Conservation (phyloP, 2,329 filamentous ascomycete species). For the Ceratocystis albifundus region DNA sequence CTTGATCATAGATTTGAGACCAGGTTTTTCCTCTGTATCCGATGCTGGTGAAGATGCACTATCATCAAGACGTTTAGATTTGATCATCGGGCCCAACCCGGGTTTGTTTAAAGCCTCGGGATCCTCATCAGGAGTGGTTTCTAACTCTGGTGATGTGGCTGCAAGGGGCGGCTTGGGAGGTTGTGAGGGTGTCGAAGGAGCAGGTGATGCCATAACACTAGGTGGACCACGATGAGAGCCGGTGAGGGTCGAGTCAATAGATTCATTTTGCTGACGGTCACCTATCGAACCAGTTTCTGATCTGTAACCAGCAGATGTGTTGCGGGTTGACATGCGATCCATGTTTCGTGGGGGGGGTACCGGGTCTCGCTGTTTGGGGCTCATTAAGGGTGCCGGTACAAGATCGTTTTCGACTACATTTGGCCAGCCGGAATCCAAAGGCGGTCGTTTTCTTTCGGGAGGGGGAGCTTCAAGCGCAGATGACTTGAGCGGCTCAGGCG, state of each 20-base stretch:
- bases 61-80: conserved; percentile 51
- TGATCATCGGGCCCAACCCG: conserved; percentile 83
- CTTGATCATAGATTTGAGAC: conserved; percentile 83
- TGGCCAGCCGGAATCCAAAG: conserved; percentile 50
- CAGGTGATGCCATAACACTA: conserved; percentile 23
- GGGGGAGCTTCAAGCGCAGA: conserved; percentile 35
- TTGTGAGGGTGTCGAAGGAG: conserved; percentile 21
- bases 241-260: conserved; percentile 21
- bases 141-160: conserved; percentile 26
- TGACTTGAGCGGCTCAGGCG: conserved; percentile 24
- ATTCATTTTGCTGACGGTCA: conserved; percentile 23
- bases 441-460: conserved; percentile 54
- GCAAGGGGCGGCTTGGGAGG: conserved; percentile 20
- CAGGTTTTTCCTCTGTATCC: conserved; percentile 48
- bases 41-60: conserved; percentile 14
- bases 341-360: conserved; percentile 41
- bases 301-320: conserved; percentile 30
- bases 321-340: conserved; percentile 38
- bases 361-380: conserved; percentile 38
- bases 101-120: conserved; percentile 39
- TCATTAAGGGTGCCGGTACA: conserved; percentile 48
- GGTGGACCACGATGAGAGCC: conserved; percentile 21
- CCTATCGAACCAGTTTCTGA: conserved; percentile 23
- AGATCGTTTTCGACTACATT: conserved; percentile 41
- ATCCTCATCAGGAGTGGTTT: conserved; percentile 19